Base-by-base conservation (phyloP, 2,329 filamentous ascomycete genomes). In the Mariannaea elegans region DNA sequence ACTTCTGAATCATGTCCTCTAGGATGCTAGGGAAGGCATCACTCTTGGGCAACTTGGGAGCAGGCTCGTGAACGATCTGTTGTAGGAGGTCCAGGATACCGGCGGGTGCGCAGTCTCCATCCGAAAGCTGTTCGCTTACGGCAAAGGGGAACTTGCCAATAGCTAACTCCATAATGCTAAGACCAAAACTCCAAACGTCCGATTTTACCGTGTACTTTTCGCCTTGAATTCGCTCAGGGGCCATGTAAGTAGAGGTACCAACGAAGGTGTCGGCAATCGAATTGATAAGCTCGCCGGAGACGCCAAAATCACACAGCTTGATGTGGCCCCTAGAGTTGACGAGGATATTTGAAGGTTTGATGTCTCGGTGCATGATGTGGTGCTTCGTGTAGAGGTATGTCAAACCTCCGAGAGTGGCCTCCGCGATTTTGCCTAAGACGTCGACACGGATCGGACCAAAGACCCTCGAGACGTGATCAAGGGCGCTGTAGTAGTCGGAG, bases 201-300 rank as follows among this genome's bases (percentile, higher is more conserved):
- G 94, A 97, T 77, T 97, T 97, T 71, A 99, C 94, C 0, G 94
- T 97, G 78, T 99, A 99, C 71, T 92, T 93, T 65, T 95, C 93
- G 63, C 95, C 95, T 76, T 98, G 94, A 68, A 99, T 99, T 76
- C 95, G 88, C 81, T 99, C 95, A 0, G 95, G 95, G 0, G 95
- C 95, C 95, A 99, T 99, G 82, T 99, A 99, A 56, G 95, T 99
- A 34, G 95, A 97, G 2, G 95, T 99, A 52, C 95, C 95, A 32
- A 99, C 95, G 72, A 99, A 99, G 1, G 95, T 99, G 74, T 98
- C 94, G 50, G 95, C 95, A 66, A 99, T 93, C 4, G 95, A 98
- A 79, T 98, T 98, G 75, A 98, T 93, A 14, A 97, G 87, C 77
- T 99, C 95, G 67, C 94, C 95, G 4, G 94, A 97, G n/a, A 99